phyloP scores from a whole-genome alignment of 306 rosid genomes.

The Neltuma alba region DNA sequence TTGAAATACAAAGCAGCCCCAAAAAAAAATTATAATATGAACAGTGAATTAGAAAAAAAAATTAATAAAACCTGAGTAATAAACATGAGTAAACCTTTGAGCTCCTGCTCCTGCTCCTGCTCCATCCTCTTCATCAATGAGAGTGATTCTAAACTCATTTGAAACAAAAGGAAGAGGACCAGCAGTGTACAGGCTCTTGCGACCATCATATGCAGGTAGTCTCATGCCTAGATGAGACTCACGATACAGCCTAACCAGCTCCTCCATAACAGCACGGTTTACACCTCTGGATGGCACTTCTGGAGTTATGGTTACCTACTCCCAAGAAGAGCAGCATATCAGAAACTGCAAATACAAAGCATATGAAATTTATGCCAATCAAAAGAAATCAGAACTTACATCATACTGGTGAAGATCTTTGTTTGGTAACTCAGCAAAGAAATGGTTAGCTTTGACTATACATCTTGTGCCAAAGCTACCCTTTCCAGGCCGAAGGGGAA shows the following conservation, averaged over 20 bases:
- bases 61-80: background rate
- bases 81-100: slow-evolving; percentile 55
- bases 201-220: slow-evolving; percentile 96
- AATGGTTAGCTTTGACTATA: slow-evolving; percentile 88
- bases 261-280: slow-evolving; percentile 89
- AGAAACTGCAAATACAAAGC: background rate
- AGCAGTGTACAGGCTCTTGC: slow-evolving; percentile 94
- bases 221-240: slow-evolving; percentile 82
- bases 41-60: background rate
- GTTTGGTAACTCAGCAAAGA: slow-evolving; percentile 87
- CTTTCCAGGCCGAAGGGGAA: slow-evolving; percentile 94
- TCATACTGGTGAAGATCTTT: slow-evolving; percentile 97
- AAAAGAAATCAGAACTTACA: slow-evolving; percentile 51
- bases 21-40: background rate
- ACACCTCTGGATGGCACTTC: slow-evolving; percentile 87
- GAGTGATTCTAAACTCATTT: slow-evolving; percentile 75
- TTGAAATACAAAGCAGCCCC: slow-evolving; percentile 19
- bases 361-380: background rate
- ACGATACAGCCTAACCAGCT: slow-evolving; percentile 67
- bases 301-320: slow-evolving; percentile 86
- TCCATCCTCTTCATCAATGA: slow-evolving; percentile 88
- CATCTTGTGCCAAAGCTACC: slow-evolving; percentile 70
- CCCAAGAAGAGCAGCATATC: slow-evolving; percentile 8
- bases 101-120: slow-evolving; percentile 45
- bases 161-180: slow-evolving; percentile 85